Evolutionary conservation across 1,284 basidiomycete species (phyloP), one percentile per base, ranked within the genome.

Genomic region (Puccinia polysora): DNA sequence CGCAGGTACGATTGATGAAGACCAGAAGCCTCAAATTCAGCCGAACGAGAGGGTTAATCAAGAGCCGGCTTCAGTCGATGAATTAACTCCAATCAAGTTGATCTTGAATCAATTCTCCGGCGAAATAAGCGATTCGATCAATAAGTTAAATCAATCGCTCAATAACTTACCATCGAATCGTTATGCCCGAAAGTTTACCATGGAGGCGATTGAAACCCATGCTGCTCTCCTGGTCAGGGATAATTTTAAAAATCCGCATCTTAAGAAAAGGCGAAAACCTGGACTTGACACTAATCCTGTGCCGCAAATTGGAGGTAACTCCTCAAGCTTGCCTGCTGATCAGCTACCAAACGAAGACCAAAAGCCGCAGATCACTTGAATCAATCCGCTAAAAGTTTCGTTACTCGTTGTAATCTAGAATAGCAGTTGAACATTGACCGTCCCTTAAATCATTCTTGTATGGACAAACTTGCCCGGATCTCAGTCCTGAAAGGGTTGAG

Each of bases 201-300:
- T 18, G 4, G 15, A 40, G 7, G 45, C 38, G 28, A 43, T 60
- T 28, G 2, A 45, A 7, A 43, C 40, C 2, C 58, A 45, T 20
- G 38, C 32, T 20, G 2, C 12, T 8, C 40, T 60, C 23, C 14
- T 60, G 8, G 38, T 60, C 36, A 25, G 4, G 4, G 14, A 60
- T 28, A 5, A 60, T 28, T 60, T 60, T n/a, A 28, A 18, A 12
- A 60, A 60, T 18, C 58, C 58, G n/a, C 58, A 60, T 60, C 58
- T 60, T 18, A 43, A 28, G 23, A 38, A 45, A 23, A 28, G 4
- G 23, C 10, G 20, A 7, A 12, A 15, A 23, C 20, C 56, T 25
- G 4, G 10, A 43, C 38, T 8, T 43, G 38, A 28, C 32, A 10
- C 18, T 28, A n/a, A 59, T 14, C 8, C 34, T n/a, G 6, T 7